Percentiles rank a stretch among this genome's conserved stretches.
phyloP scores from a whole-genome alignment of 495 filamentous ascomycete genomes.

The Clavariopsis aquatica region DNA sequence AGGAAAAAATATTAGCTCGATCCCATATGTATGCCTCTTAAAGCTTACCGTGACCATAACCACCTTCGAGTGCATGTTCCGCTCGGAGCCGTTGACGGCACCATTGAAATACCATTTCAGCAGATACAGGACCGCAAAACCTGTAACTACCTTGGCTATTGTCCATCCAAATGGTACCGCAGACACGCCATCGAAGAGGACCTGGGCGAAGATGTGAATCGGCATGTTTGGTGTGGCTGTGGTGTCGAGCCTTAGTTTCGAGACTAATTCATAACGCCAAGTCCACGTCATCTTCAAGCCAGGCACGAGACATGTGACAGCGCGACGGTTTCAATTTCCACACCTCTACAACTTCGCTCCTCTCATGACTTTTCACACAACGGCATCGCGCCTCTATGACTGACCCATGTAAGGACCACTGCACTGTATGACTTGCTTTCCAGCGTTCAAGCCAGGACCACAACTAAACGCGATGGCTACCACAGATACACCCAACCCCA shows the following conservation, averaged over 20 bases:
- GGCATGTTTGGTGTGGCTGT: conserved; percentile 62
- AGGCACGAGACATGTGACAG: too few relatives aligned
- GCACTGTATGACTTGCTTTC: background rate
- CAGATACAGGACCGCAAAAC: conserved; percentile 60
- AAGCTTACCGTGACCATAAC: conserved; percentile 78
- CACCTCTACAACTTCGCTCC: background rate
- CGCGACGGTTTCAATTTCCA: background rate
- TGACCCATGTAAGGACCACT: background rate
- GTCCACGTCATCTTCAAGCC: background rate
- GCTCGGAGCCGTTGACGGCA: conserved; percentile 71
- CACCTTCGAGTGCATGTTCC: conserved; percentile 88
- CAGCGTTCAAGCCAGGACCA: background rate
- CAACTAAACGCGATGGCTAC: background rate
- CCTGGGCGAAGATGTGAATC: conserved; percentile 66
- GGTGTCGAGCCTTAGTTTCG: background rate
- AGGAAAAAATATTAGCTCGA: conserved; percentile 24
- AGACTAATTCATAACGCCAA: background rate
- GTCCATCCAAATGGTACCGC: conserved; percentile 66
- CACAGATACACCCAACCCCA: background rate
- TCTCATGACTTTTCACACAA: background rate
- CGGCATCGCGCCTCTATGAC: background rate
- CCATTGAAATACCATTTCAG: conserved; percentile 81
- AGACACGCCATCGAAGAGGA: conserved; percentile 62
- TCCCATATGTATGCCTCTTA: background rate
- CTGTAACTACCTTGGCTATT: conserved; percentile 60